A percentile compares a stretch with the other conserved stretches of the same genome.
Evolutionary conservation across 495 filamentous ascomycete species (phyloP).

Genomic region (Xylaria acuta): DNA sequence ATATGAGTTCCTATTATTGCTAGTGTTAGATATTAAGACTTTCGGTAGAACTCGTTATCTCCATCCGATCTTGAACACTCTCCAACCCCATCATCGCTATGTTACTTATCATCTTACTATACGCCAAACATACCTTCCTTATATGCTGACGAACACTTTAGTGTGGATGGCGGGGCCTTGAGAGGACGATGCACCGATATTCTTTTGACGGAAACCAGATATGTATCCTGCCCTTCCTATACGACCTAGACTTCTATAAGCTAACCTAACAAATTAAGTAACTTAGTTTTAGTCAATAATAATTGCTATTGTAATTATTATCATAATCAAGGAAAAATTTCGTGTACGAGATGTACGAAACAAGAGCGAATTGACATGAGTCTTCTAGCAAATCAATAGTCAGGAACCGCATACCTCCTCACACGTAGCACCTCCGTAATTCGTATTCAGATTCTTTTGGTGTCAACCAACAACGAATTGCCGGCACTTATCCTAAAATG

Average conservation of each 20-base stretch:
- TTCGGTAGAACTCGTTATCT: too few species aligned
- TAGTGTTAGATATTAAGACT: not conserved
- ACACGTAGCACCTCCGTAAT: not conserved
- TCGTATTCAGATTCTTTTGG: not conserved
- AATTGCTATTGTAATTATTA: not conserved
- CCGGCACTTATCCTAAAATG: not conserved
- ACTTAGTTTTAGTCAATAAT: not conserved
- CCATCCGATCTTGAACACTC: too few species aligned
- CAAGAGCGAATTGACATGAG: not conserved
- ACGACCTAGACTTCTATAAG: not conserved
- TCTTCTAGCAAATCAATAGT: too few species aligned
- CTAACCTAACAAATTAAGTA: not conserved
- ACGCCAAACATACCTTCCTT: too few species aligned
- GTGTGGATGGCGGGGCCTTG: not conserved
- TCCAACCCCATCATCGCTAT: not conserved
- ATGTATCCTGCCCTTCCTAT: not conserved
- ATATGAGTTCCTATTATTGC: not conserved
- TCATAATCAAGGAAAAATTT: not conserved
- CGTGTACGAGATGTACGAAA: not conserved
- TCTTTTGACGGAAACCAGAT: not conserved
- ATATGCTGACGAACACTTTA: not conserved
- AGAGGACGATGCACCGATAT: not conserved
- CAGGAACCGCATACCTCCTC: too few species aligned
- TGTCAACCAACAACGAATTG: not conserved
- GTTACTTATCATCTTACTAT: not conserved